Conservation (phyloP, 208 protist genomes). For the Lotmaria passim region DNA sequence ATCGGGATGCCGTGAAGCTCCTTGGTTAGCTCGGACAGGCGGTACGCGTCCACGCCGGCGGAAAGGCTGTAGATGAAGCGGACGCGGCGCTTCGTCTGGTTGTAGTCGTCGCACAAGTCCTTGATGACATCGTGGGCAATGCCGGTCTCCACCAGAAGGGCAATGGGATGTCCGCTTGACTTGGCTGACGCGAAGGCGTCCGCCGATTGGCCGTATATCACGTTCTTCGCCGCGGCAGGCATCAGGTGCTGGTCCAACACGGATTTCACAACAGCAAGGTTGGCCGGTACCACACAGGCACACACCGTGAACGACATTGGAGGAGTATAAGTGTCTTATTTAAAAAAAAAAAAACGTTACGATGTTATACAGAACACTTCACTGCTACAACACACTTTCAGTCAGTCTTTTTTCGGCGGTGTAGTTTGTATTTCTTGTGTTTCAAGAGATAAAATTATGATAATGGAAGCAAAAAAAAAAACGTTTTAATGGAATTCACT, state of each 20-base stretch:
- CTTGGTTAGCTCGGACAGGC: slow-evolving; percentile 43
- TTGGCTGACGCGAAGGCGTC: slow-evolving; percentile 47
- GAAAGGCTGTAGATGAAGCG: slow-evolving; percentile 78
- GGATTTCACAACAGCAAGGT: slow-evolving; percentile 15
- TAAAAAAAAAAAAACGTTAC: not conserved
- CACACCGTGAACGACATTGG: slow-evolving; percentile 41
- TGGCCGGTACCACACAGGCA: slow-evolving; percentile 23
- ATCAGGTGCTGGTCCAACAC: slow-evolving; percentile 19
- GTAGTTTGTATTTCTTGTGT: no score
- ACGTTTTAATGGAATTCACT: no score
- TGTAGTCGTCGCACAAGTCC: slow-evolving; percentile 70
- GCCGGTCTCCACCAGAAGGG: slow-evolving; percentile 20
- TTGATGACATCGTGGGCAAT: slow-evolving; percentile 52
- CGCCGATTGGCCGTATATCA: slow-evolving; percentile 31
- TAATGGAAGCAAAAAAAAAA: no score
- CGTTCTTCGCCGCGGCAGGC: slow-evolving; percentile 19
- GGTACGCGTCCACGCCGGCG: slow-evolving; percentile 75
- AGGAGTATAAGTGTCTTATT: not conserved
- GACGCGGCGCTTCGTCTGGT: slow-evolving; percentile 54
- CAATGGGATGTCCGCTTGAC: slow-evolving; percentile 18
- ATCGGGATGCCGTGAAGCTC: slow-evolving; percentile 64
- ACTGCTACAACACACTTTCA: no score
- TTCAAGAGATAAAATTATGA: no score
- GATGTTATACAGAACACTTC: not conserved
- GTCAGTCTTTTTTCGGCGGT: no score